phyloP scores from a whole-genome alignment of 257 asterid species.

The Leptodermis oblonga region DNA sequence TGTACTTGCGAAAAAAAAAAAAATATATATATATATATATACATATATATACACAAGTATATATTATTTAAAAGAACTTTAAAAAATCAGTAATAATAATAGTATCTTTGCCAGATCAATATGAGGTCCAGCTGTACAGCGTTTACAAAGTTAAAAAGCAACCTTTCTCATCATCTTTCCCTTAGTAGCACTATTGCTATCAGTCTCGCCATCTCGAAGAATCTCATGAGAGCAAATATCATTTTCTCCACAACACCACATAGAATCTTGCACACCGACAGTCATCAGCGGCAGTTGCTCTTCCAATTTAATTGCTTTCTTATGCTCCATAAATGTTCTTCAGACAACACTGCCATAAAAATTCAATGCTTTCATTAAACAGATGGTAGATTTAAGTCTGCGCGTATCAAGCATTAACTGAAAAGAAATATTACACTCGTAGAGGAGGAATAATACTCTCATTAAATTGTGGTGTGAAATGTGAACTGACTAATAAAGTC shows the following conservation, averaged over 20 bases:
- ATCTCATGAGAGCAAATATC: constrained; percentile 67
- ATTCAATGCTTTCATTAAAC: constrained; percentile 1
- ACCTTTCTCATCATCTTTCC: constrained; percentile 71
- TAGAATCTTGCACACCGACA: constrained; percentile 38
- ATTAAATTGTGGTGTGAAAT: neutral
- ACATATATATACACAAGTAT: too few species aligned
- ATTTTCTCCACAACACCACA: constrained; percentile 51
- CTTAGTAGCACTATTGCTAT: constrained; percentile 30
- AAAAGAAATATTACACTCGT: neutral
- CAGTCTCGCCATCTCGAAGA: constrained; percentile 55
- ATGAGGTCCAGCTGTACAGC: neutral
- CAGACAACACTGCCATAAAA: constrained; percentile 32
- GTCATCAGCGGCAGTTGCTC: constrained; percentile 18
- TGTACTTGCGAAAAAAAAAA: neutral
- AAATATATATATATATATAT: too few species aligned
- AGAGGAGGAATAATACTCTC: neutral
- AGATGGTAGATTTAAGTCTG: neutral
- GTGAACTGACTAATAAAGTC: neutral
- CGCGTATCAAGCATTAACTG: neutral
- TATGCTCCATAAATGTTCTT: constrained; percentile 31
- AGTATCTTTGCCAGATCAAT: neutral
- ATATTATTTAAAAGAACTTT: too few species aligned
- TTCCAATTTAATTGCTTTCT: constrained; percentile 29
- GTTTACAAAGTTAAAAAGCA: constrained; percentile 6
- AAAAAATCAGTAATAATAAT: too few species aligned